Evolutionary conservation across 2,329 filamentous ascomycete species (phyloP).

Genomic region (Trichoderma guizhouense): DNA sequence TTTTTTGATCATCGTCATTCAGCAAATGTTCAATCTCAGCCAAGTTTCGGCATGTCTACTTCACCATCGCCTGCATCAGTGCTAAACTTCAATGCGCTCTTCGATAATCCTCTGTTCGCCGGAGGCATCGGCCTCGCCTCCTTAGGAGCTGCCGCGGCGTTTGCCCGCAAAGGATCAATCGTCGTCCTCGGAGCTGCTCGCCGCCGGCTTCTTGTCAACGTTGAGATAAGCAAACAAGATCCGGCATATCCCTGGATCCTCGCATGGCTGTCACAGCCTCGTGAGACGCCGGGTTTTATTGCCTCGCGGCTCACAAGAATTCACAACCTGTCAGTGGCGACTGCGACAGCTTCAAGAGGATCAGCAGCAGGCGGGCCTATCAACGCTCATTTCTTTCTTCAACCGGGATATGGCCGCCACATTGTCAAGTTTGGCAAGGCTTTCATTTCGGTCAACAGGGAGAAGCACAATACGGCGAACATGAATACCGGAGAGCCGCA

Average conservation of each 20-base stretch:
- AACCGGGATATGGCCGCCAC: constrained; percentile 87
- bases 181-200: constrained; percentile 71
- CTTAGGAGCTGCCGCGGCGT: constrained; percentile 75
- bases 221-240: constrained; percentile 94
- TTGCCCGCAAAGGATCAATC: constrained; percentile 74
- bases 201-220: constrained; percentile 83
- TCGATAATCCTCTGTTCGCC: constrained; percentile 62
- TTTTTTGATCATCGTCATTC: neutral
- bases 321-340: constrained; percentile 58
- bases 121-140: constrained; percentile 87
- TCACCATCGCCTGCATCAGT: constrained; percentile 31
- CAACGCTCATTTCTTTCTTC: constrained; percentile 78
- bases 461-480: constrained; percentile 81
- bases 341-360: constrained; percentile 57
- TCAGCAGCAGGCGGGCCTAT: constrained; percentile 61
- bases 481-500: constrained; percentile 83
- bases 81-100: constrained; percentile 55
- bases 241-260: constrained; percentile 92
- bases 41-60: constrained; percentile 30
- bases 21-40: neutral
- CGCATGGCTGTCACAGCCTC: constrained; percentile 87
- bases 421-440: constrained; percentile 82
- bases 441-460: constrained; percentile 81
- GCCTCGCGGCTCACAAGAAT: constrained; percentile 56
- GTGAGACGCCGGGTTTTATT: constrained; percentile 59